Conservation (phyloP, 306 rosid genomes). For the Vachellia collinsii region DNA sequence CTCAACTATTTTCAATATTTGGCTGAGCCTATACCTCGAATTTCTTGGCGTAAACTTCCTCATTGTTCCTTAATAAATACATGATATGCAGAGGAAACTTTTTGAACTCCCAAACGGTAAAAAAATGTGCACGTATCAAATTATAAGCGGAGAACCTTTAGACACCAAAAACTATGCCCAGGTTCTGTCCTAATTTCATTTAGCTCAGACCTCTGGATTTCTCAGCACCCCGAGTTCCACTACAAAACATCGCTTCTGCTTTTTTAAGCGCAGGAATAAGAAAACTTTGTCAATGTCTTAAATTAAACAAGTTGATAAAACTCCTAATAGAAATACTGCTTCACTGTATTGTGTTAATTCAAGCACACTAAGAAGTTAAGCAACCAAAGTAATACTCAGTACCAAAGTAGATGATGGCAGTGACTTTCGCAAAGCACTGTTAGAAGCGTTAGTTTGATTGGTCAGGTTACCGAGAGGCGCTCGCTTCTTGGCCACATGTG, state of each 20-base stretch:
- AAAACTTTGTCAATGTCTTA: background rate
- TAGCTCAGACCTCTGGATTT: background rate
- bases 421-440: conserved; percentile 46
- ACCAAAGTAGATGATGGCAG: conserved; percentile 57
- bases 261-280: background rate
- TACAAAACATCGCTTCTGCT: background rate
- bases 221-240: background rate
- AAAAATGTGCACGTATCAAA: background rate
- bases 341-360: background rate
- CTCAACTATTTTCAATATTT: background rate
- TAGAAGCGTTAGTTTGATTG: conserved; percentile 55
- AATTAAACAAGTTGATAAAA: background rate
- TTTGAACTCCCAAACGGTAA: background rate
- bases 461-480: conserved; percentile 85
- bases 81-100: background rate
- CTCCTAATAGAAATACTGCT: background rate
- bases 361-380: background rate
- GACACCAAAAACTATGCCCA: background rate
- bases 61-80: background rate
- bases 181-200: background rate
- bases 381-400: background rate
- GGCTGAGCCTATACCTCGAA: background rate
- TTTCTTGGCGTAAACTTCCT: background rate
- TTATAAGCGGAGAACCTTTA: background rate
- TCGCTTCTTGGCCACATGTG: conserved; percentile 72